Conservation (phyloP, 495 filamentous ascomycete species). For the Hypoxylon crocopeplum region DNA sequence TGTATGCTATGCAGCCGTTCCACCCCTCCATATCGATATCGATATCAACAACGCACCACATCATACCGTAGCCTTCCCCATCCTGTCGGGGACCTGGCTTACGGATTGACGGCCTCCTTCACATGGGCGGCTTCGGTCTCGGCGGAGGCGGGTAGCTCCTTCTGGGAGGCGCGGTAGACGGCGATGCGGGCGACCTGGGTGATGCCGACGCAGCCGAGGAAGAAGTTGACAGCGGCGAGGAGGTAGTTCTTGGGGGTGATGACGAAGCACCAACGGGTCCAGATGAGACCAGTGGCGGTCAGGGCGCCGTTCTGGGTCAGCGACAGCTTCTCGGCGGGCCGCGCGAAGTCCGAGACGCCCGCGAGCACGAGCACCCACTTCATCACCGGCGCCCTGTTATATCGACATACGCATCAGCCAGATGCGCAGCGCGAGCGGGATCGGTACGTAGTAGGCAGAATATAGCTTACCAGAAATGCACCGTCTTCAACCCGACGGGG, state of each 20-base stretch:
- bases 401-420: too few species aligned
- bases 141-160: slow-evolving; percentile 54
- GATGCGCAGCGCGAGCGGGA: too few species aligned
- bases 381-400: slow-evolving; percentile 87
- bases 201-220: slow-evolving; percentile 85
- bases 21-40: not conserved
- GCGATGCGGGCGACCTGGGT: slow-evolving; percentile 81
- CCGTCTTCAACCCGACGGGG: slow-evolving; percentile 88
- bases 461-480: slow-evolving; percentile 87
- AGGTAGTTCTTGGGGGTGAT: slow-evolving; percentile 92
- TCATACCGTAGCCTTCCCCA: not conserved
- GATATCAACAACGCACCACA: not conserved
- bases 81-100: not conserved
- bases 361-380: slow-evolving; percentile 96
- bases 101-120: slow-evolving; percentile 49
- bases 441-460: not conserved
- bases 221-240: slow-evolving; percentile 97
- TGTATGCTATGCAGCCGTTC: slow-evolving; percentile 13
- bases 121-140: slow-evolving; percentile 54
- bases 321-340: slow-evolving; percentile 91
- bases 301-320: slow-evolving; percentile 89
- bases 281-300: slow-evolving; percentile 89
- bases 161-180: slow-evolving; percentile 67
- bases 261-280: slow-evolving; percentile 98
- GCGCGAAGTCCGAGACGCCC: slow-evolving; percentile 88